These are phyloP conservation scores for Colletotrichum aenigma DNA, from an alignment of 2,329 filamentous ascomycete genomes.

Conservation along the genomic window DNA sequence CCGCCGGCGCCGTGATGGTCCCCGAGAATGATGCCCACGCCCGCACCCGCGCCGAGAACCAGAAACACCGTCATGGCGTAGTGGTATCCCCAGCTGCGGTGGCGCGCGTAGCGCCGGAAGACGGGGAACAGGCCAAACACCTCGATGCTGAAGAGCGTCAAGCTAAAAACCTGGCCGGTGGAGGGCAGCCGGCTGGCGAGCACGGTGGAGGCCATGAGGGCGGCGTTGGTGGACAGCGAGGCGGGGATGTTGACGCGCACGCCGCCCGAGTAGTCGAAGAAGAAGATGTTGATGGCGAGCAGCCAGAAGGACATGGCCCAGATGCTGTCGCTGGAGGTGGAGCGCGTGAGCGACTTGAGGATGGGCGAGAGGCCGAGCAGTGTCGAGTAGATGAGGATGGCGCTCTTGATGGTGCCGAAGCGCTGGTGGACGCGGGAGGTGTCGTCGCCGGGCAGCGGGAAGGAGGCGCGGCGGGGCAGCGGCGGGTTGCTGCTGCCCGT, in stretches of 20 bases:
- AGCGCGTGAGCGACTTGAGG: conserved; percentile 92
- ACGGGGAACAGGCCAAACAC: conserved; percentile 98
- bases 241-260: conserved; percentile 65
- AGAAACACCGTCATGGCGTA: conserved; percentile 75
- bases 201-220: conserved; percentile 94
- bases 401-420: conserved; percentile 87
- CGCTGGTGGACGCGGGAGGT: conserved; percentile 52
- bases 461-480: conserved; percentile 2
- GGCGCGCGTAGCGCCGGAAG: conserved; percentile 85
- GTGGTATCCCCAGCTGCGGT: conserved; percentile 83
- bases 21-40: conserved; percentile 69
- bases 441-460: conserved; percentile 30
- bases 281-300: conserved; percentile 94
- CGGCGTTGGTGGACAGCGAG: conserved; percentile 89
- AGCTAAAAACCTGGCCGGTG: conserved; percentile 91
- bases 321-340: conserved; percentile 92
- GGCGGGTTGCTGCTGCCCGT: neutral
- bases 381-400: conserved; percentile 89
- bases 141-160: conserved; percentile 96
- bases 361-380: conserved; percentile 92
- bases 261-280: conserved; percentile 81
- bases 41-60: conserved; percentile 79
- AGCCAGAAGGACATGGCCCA: conserved; percentile 97
- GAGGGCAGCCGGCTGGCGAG: conserved; percentile 87
- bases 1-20: conserved; percentile 36